phyloP scores from a whole-genome alignment of 345 rosid genomes.

The Gynandropsis gynandra region DNA sequence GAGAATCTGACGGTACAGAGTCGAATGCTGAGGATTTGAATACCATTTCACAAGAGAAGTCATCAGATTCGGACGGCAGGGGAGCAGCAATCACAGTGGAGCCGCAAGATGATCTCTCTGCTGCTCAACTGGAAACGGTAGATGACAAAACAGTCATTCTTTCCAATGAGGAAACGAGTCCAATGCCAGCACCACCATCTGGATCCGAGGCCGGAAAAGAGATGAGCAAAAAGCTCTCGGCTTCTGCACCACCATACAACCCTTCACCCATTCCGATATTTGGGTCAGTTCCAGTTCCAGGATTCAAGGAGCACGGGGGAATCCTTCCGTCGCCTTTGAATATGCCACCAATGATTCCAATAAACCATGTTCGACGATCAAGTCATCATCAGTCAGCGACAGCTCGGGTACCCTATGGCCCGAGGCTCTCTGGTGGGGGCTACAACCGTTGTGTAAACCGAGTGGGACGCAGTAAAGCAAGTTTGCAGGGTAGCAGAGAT shows the following conservation, averaged over 20 bases:
- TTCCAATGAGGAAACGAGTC: conserved; percentile 29
- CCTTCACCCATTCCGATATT: conserved; percentile 73
- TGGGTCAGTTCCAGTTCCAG: conserved; percentile 67
- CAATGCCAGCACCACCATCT: no score
- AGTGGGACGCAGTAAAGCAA: conserved; percentile 54
- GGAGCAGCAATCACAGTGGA: conserved; percentile 23
- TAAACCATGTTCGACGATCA: conserved; percentile 71
- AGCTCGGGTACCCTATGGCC: conserved; percentile 95
- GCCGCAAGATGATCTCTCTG: conserved; percentile 33
- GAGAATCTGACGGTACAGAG: conserved; percentile 27
- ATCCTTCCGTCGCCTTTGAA: conserved; percentile 88
- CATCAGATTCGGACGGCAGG: conserved; percentile 27
- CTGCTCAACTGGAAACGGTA: conserved; percentile 24
- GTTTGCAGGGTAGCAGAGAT: conserved; percentile 44
- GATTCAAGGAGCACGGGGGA: conserved; percentile 75
- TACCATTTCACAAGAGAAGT: conserved; percentile 20
- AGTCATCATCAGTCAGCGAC: conserved; percentile 84
- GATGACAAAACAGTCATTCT: conserved; percentile 33
- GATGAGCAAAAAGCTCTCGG: conserved; percentile 79
- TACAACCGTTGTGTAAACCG: conserved; percentile 75
- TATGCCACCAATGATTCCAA: conserved; percentile 70
- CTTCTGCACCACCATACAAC: conserved; percentile 92
- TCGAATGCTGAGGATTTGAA: conserved; percentile 23
- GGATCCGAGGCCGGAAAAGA: conserved; percentile 59
- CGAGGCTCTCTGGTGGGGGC: conserved; percentile 87